Evolutionary conservation across 345 rosid genomes (phyloP), one percentile per base, ranked within the genome.

Genomic region (Litchi chinensis): DNA sequence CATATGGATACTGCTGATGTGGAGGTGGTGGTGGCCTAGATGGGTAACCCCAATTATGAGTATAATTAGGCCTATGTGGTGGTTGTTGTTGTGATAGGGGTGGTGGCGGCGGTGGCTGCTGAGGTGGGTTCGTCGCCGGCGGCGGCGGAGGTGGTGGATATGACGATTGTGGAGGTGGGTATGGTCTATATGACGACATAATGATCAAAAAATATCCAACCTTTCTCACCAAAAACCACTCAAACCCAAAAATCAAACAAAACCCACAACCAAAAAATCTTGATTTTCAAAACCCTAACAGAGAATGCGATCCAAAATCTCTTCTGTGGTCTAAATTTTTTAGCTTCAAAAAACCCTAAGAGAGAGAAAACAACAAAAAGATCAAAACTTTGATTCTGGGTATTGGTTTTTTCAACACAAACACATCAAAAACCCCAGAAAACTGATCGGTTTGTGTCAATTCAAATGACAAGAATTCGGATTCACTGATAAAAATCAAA

Each of bases 1-100:
- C 92, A 81, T 88, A 95, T 0, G 91, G 81, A 79, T 91, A 93
- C 60, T 91, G 94, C 43, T 90, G 93, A 32, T 87, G 86, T 2
- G 89, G 81, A n/a, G 88, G 92, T 3, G 88, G 95, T 12, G 85
- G 86, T 28, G 82, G 80, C 10, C 74, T 64, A 12, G 85, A 63
- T 70, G 85, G 83, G 74, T 83, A 79, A 71, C 81, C 75, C 85
- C 85, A 86, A 77, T 65, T 84, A 50, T 82, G 88, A 21, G 76
- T 12, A 59, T 70, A 87, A 76, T 48, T 76, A 3, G 73, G 66
- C 16, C 79, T 76, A 16, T 76, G 73, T 21, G 15, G 72, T 65
- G 67, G 78, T 1, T 54, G 72, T 52, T 68, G 80, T 65, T 62
- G 86, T 12, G 79, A 89, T 5, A 80, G 89, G 8, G 63, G 80